Evolutionary conservation across 805 yeast genomes (phyloP).

Genomic region (Millerozyma miso): DNA sequence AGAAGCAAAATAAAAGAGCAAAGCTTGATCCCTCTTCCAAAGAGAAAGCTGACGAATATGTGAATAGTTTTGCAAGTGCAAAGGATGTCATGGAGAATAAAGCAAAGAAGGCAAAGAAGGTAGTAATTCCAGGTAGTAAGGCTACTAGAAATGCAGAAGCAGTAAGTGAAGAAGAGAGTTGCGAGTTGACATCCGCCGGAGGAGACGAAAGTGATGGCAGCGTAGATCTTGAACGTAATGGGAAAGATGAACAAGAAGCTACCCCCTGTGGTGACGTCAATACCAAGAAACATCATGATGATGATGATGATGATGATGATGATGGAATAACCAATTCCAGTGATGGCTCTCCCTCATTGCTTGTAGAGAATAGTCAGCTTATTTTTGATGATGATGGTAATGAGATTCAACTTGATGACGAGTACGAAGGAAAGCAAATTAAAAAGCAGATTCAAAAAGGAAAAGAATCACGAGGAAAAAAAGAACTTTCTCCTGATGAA

Average conservation of each 20-base stretch:
- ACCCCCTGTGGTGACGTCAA: constrained; percentile 31
- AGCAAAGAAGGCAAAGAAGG: constrained; percentile 51
- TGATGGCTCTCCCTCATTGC: constrained; percentile 12
- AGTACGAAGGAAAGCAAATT: constrained; percentile 40
- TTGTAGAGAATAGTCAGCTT: constrained; percentile 22
- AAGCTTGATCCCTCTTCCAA: constrained; percentile 70
- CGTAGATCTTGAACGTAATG: constrained; percentile 6
- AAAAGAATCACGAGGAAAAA: constrained; percentile 12
- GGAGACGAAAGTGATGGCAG: constrained; percentile 3
- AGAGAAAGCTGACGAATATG: constrained; percentile 39
- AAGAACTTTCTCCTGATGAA: constrained; percentile 42
- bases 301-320: constrained; percentile 21
- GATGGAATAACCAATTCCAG: constrained; percentile 11
- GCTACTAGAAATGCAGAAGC: constrained; percentile 18
- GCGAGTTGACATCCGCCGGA: constrained; percentile 12
- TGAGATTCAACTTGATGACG: constrained; percentile 12
- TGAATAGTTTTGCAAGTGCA: constrained; percentile 46
- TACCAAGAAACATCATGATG: constrained; percentile 10
- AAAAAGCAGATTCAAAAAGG: constrained; percentile 1
- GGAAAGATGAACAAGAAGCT: constrained; percentile 1
- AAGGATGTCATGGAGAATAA: constrained; percentile 55
- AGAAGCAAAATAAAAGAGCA: constrained; percentile 54
- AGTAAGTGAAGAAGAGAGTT: constrained; percentile 10
- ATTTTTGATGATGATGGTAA: constrained; percentile 65
- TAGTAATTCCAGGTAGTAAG: constrained; percentile 36